Conservation (phyloP, 139 green algal species). For the Asterochloris erici region DNA sequence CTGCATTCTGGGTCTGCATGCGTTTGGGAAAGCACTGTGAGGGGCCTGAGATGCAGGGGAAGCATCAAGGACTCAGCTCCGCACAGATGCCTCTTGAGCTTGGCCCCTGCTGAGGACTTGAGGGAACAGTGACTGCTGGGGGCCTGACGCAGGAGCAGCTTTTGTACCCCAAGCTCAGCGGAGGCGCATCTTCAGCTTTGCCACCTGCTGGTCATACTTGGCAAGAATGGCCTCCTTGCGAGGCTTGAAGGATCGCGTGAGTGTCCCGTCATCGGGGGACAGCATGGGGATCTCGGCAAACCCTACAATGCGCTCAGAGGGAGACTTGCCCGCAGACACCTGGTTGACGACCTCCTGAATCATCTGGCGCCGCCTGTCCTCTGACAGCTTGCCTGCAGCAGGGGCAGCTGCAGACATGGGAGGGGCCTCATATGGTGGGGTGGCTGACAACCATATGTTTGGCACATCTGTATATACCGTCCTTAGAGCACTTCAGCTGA, state of each 20-base stretch:
- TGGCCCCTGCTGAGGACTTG: not conserved
- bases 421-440: not conserved
- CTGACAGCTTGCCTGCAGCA: conserved; percentile 22
- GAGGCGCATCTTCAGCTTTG: conserved; percentile 44
- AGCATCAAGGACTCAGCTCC: too few species aligned
- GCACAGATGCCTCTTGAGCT: too few species aligned
- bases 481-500: not conserved
- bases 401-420: not conserved
- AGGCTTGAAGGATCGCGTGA: conserved; percentile 93
- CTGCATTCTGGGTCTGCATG: too few species aligned
- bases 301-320: conserved; percentile 48
- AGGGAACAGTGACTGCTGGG: not conserved
- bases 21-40: too few species aligned
- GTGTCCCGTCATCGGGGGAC: conserved; percentile 80
- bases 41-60: too few species aligned
- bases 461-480: not conserved
- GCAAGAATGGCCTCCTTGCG: conserved; percentile 56
- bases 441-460: not conserved
- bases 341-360: conserved; percentile 36
- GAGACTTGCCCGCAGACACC: not conserved
- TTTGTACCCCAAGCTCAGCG: conserved; percentile 24
- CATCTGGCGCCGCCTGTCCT: conserved; percentile 33
- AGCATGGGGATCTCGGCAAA: conserved; percentile 48
- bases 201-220: conserved; percentile 42
- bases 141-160: too few species aligned